Evolutionary conservation across 2,329 filamentous ascomycete genomes (phyloP), one percentile per base, ranked within the genome.

Genomic region (Cryphonectria naterciae): DNA sequence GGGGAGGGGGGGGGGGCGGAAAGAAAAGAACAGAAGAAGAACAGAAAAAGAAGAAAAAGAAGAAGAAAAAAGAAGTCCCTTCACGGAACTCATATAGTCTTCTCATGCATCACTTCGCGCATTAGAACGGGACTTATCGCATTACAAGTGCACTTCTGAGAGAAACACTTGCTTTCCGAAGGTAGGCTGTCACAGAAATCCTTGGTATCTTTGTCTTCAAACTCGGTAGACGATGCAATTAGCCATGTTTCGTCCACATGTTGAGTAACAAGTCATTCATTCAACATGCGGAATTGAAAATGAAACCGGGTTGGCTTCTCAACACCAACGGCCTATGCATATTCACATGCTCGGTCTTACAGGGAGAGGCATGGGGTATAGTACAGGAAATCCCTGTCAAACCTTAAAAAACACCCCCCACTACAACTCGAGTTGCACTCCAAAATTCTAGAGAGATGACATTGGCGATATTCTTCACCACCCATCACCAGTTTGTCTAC

Each of bases 271-370:
- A 41, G 39, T 15, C 39, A 11, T 41, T 15, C 13, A 37, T 8
- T 37, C 39, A 13, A 41, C 39, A 41, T 41, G 11, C 11, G 7
- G 10, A 41, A 41, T 22, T 22, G 43, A 49, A 49, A 8, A 49
- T 22, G 17, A 46, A 1, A 15, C 25, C 10, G 15, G 10, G 52
- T 11, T 17, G 25, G n/a, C n/a, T 13, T 56, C 52, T 56, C 52
- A 54, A 28, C n/a, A n/a, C n/a, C 11, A 22, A 52, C 11, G 8
- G 8, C 37, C 8, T 39, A 39, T 10, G 39, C 39, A n/a, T 25
- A 61, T 61, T 61, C 58, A 61, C 58, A 61, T 61, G 58, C 58
- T 61, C 35, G 22, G 22, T 61, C 11, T 39, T 39, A 32, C 28
- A 39, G 32, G 17, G 19, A 37, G 35, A 37, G 35, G 35, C 37